Evolutionary conservation across 1,284 basidiomycete species (phyloP).

Genomic region (Ustilago cynodontis): DNA sequence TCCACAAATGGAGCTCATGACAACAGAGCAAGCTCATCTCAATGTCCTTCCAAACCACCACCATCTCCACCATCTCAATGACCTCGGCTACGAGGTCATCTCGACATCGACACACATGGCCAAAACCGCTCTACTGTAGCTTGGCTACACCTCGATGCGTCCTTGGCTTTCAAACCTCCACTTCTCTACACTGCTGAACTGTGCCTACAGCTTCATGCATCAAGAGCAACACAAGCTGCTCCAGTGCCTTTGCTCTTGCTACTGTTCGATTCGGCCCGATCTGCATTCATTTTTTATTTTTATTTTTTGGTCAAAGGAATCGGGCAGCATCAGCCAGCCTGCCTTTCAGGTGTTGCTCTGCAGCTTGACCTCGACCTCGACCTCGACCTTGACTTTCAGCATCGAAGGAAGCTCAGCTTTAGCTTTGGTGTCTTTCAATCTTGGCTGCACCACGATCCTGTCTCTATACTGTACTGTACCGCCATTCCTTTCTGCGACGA

Average conservation of each 20-base stretch:
- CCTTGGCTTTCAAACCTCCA: slow-evolving; percentile 11
- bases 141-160: slow-evolving; percentile 10
- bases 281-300: not conserved
- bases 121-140: no score
- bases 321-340: not conserved
- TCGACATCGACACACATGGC: no score
- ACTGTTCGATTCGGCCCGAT: slow-evolving; percentile 3
- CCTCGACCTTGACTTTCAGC: not conserved
- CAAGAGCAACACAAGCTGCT: slow-evolving; percentile 16
- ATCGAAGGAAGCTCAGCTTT: not conserved
- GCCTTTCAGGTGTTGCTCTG: not conserved
- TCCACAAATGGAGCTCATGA: no score
- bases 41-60: no score
- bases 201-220: not conserved
- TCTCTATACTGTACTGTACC: no score
- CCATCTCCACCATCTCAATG: no score
- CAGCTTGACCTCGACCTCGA: not conserved
- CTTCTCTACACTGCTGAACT: not conserved
- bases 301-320: not conserved
- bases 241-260: not conserved
- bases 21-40: no score
- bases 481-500: not conserved
- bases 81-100: no score
- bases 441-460: not conserved
- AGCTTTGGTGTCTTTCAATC: not conserved